A percentile compares a stretch with the other conserved stretches of the same genome.
Conservation (phyloP, 345 rosid genomes). For the Theobroma cacao region DNA sequence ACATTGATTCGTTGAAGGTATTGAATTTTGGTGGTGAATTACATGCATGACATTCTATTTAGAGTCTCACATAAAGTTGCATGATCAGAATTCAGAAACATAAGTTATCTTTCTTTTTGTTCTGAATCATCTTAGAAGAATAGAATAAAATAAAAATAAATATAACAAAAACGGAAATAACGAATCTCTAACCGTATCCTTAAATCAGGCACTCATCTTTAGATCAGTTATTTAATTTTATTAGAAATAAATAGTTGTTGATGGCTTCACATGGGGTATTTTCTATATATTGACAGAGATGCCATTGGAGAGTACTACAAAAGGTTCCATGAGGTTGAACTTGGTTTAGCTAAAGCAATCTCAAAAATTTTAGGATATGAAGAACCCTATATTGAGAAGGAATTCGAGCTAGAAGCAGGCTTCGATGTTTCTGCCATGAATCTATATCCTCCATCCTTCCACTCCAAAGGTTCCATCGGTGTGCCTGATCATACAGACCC, state of each 20-base stretch:
- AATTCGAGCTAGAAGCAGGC: conserved; percentile 20
- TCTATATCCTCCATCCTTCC: conserved; percentile 23
- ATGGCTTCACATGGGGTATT: not conserved
- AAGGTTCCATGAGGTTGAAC: conserved; percentile 16
- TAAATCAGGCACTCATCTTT: not conserved
- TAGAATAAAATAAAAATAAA: too few species aligned
- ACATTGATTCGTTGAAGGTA: too few species aligned
- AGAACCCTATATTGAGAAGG: conserved; percentile 25
- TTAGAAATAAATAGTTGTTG: too few species aligned
- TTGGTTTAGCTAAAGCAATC: conserved; percentile 26
- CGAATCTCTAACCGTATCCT: too few species aligned
- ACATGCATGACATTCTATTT: too few species aligned
- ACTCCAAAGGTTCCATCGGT: conserved; percentile 23
- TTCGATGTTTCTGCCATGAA: conserved; percentile 31
- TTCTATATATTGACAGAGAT: conserved; percentile 3
- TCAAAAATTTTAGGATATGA: conserved; percentile 23
- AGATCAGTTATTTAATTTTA: too few species aligned
- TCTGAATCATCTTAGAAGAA: too few species aligned
- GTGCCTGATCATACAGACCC: conserved; percentile 30
- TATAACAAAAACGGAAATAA: too few species aligned
- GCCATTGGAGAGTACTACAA: conserved; percentile 19
- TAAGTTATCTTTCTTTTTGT: too few species aligned
- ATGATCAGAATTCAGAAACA: too few species aligned
- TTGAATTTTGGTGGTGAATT: too few species aligned
- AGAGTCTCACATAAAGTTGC: too few species aligned